Evolutionary conservation across 129 eudicot genomes (phyloP).

Genomic region (Helianthus tuberosus): DNA sequence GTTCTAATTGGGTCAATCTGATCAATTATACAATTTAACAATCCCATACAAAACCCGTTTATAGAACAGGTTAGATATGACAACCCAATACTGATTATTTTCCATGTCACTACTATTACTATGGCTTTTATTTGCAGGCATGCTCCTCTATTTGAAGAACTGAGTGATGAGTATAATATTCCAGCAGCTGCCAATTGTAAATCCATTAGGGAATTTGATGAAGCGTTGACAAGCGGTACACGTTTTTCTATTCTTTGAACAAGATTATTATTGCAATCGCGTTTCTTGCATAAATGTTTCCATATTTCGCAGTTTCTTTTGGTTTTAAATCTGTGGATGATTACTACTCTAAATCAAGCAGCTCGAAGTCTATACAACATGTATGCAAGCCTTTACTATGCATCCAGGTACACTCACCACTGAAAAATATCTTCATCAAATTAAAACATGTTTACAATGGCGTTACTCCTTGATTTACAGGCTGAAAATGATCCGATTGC

Average conservation of each 20-base stretch:
- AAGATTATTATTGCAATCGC: not conserved
- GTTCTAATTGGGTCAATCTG: not conserved
- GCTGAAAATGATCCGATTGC: constrained; percentile 90
- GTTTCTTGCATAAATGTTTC: constrained; percentile 21
- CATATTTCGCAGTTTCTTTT: constrained; percentile 67
- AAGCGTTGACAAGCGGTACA: constrained; percentile 82
- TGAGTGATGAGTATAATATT: constrained; percentile 77
- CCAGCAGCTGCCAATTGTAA: constrained; percentile 73
- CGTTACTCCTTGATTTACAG: constrained; percentile 29
- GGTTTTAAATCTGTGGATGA: constrained; percentile 98
- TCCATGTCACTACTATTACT: too few species aligned
- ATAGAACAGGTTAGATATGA: too few species aligned
- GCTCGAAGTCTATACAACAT: constrained; percentile 64
- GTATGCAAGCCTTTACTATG: constrained; percentile 90
- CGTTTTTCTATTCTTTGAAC: constrained; percentile 12
- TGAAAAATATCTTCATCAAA: not conserved
- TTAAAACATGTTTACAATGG: too few species aligned
- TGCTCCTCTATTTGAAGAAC: constrained; percentile 78
- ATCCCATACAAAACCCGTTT: not conserved
- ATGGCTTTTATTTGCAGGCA: constrained; percentile 51
- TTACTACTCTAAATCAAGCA: constrained; percentile 82
- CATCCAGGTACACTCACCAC: constrained; percentile 61
- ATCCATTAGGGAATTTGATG: constrained; percentile 87
- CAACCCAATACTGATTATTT: too few species aligned
- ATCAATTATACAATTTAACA: too few species aligned